Evolutionary conservation across 2,329 filamentous ascomycete genomes (phyloP), one percentile per base, ranked within the genome.

Genomic region (Exophiala lecanii-corni): DNA sequence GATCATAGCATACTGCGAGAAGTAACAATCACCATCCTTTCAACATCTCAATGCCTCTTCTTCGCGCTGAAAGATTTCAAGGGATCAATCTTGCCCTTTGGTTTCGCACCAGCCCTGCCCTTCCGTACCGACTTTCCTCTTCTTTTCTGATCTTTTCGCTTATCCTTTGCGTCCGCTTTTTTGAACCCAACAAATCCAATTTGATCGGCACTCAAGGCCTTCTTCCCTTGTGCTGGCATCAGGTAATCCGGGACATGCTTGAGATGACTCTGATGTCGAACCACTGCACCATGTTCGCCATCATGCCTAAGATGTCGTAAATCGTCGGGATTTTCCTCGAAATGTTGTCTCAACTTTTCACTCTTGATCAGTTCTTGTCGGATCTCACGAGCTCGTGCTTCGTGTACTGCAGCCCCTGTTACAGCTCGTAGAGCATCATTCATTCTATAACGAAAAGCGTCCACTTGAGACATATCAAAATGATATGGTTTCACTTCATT

Each of bases 191-290:
- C 87, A 57, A 88, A 92, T 2, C 87, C 87, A 41, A 89, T 73
- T 45, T 86, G 75, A 18, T 78, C 75, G 10, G 74, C 69, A 23
- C 76, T 76, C 40, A 87, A 67, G 0, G 76, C 81, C 58, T 84
- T 82, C 63, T 79, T 84, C 31, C 83, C 83, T 59, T 78, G 89
- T 60, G 65, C 75, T 69, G 92, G 92, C 56, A 98, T 71, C 39
- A 98, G 69, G 62, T 98, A 98, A 35, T 96, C 89, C 0, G 92
- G 92, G 1, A 98, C 86, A 63, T 96, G 87, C 67, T 88, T 94
- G 53, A 98, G 71, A 70, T 98, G 92, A 5, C 85, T 78, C 66
- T 97, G 89, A 34, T 89, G 81, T 46, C 86, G 74, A 10, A 89
- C 87, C 17, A 89, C 82, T 5, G 47, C 52, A 9, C 49, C 52